A percentile compares a stretch with the other conserved stretches of the same genome.
These are phyloP conservation scores for Skeletonema potamos DNA, from an alignment of 108 stramenopile species.

Conservation along the genomic window DNA sequence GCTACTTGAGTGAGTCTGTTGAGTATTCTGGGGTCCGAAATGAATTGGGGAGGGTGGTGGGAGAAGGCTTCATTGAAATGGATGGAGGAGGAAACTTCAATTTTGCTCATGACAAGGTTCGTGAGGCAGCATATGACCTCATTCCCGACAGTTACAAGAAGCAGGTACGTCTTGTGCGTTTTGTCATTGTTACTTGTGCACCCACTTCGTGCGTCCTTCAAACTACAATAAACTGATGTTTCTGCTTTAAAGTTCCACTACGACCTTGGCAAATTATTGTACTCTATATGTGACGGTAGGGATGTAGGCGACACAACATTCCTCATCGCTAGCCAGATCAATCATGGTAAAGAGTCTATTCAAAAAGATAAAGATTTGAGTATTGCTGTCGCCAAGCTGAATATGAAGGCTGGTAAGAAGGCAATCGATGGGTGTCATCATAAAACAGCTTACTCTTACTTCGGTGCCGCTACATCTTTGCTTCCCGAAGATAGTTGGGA, in stretches of 20 bases:
- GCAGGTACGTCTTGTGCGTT: background rate
- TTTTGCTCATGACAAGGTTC: slow-evolving; percentile 54
- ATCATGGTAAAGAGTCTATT: background rate
- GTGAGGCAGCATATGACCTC: slow-evolving; percentile 59
- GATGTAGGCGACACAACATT: background rate
- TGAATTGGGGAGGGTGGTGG: slow-evolving; percentile 10
- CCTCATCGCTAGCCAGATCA: slow-evolving; percentile 1
- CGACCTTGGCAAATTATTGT: background rate
- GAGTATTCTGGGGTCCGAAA: background rate
- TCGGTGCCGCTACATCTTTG: background rate
- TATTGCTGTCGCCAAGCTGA: slow-evolving; percentile 5
- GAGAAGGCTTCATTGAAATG: slow-evolving; percentile 26
- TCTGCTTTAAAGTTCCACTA: slow-evolving; percentile 1
- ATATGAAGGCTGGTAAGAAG: slow-evolving; percentile 22
- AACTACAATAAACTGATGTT: too few species aligned
- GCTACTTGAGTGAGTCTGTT: background rate
- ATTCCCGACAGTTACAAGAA: slow-evolving; percentile 22
- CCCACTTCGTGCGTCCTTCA: too few species aligned
- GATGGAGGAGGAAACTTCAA: background rate
- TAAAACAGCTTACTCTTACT: background rate
- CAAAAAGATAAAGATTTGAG: background rate
- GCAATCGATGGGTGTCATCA: background rate
- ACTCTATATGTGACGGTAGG: background rate
- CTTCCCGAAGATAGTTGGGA: background rate
- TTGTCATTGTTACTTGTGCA: background rate